A percentile compares a stretch with the other conserved stretches of the same genome.
Conservation (phyloP, 192 early-diverging fungal genomes). For the Entomortierella lignicola region DNA sequence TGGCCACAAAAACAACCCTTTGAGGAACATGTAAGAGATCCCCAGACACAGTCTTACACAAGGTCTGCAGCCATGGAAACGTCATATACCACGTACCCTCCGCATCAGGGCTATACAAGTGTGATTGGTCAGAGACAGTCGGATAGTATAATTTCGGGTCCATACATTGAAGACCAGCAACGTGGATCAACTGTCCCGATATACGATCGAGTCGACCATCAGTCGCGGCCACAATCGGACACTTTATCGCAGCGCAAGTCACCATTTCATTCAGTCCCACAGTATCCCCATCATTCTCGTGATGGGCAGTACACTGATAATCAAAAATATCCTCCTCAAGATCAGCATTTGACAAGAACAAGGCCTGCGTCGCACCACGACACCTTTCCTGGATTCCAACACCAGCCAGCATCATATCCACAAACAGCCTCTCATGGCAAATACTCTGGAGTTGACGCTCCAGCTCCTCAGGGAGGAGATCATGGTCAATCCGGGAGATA, state of each 20-base stretch:
- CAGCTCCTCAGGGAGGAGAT: background rate
- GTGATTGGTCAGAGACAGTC: background rate
- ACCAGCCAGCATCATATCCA: background rate
- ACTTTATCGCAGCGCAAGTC: background rate
- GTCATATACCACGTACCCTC: background rate
- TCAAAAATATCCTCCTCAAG: background rate
- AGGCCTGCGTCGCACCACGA: background rate
- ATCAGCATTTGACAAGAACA: background rate
- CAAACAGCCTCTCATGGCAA: background rate
- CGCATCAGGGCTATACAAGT: conserved; percentile 6
- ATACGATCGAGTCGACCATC: conserved; percentile 20
- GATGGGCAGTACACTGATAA: background rate
- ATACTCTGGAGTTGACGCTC: background rate
- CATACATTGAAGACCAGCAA: conserved; percentile 11
- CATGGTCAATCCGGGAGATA: background rate
- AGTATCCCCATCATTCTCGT: background rate
- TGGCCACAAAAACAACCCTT: conserved; percentile 3
- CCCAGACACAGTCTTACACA: background rate
- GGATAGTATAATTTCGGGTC: background rate
- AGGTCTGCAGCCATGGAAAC: background rate
- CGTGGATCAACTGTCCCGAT: background rate
- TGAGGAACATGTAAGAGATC: background rate
- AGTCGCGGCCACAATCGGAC: background rate
- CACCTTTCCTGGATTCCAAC: background rate
- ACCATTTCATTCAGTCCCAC: background rate